Conservation (phyloP, 768 basidiomycete genomes). For the Cystofilobasidium bisporidii region DNA sequence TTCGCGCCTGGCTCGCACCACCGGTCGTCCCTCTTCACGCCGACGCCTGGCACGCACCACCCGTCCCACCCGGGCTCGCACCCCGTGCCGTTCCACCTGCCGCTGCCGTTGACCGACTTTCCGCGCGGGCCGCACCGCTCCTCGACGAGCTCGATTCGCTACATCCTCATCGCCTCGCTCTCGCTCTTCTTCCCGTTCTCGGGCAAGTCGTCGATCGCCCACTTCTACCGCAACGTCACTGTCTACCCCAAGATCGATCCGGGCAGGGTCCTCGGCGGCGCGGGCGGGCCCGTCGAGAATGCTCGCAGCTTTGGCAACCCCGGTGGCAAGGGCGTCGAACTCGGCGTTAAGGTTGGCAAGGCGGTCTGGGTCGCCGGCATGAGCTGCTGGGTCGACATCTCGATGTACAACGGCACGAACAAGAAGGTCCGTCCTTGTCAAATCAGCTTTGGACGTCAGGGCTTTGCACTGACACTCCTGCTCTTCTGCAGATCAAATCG, state of each 20-base stretch:
- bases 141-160: slow-evolving; percentile 45
- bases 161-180: slow-evolving; percentile 56
- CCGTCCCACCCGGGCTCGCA: slow-evolving; percentile 49
- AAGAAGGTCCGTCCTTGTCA: slow-evolving; percentile 42
- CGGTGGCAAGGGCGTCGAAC: slow-evolving; percentile 51
- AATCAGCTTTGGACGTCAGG: not conserved
- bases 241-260: slow-evolving; percentile 69
- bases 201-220: slow-evolving; percentile 62
- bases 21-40: slow-evolving; percentile 44
- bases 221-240: slow-evolving; percentile 76
- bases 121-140: slow-evolving; percentile 51
- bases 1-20: slow-evolving; percentile 32
- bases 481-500: slow-evolving; percentile 47
- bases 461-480: not conserved
- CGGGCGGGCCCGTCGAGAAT: slow-evolving; percentile 52
- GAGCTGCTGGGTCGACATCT: slow-evolving; percentile 57
- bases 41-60: slow-evolving; percentile 29
- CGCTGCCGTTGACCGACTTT: slow-evolving; percentile 51
- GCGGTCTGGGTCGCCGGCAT: slow-evolving; percentile 75
- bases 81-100: slow-evolving; percentile 60
- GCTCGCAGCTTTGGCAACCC: slow-evolving; percentile 43
- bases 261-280: slow-evolving; percentile 51
- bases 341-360: slow-evolving; percentile 62
- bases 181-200: slow-evolving; percentile 61
- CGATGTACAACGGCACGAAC: slow-evolving; percentile 58